Percentiles rank a stretch among this genome's conserved stretches.
Evolutionary conservation across 1,284 basidiomycete genomes (phyloP).

Genomic region (Agaricales sp.): DNA sequence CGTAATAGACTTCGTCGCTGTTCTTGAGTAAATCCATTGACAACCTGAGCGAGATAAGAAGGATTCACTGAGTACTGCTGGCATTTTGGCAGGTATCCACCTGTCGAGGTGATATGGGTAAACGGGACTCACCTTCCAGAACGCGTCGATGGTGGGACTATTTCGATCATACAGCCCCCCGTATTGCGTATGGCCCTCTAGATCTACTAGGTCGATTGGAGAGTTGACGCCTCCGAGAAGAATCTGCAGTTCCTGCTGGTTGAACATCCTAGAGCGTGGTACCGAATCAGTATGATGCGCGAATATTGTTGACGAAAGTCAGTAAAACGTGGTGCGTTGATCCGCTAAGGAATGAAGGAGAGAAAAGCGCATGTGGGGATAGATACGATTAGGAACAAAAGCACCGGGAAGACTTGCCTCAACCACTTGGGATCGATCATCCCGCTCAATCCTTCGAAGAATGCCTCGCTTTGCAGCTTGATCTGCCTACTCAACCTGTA

Average conservation of each 20-base stretch:
- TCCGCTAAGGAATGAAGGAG: neutral
- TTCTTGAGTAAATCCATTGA: slow-evolving; percentile 65
- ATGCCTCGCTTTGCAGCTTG: slow-evolving; percentile 73
- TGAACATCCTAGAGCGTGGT: slow-evolving; percentile 67
- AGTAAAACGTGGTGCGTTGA: too few species aligned
- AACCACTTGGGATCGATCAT: slow-evolving; percentile 89
- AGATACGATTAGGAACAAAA: neutral
- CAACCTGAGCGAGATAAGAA: slow-evolving; percentile 36
- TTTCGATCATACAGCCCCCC: slow-evolving; percentile 67
- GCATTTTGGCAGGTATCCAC: slow-evolving; percentile 1
- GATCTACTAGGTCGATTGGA: slow-evolving; percentile 75
- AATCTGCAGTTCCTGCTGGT: slow-evolving; percentile 85
- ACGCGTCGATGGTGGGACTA: slow-evolving; percentile 59
- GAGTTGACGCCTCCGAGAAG: slow-evolving; percentile 78
- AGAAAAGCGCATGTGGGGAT: neutral
- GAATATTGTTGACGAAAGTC: slow-evolving; percentile 9
- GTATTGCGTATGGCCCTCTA: slow-evolving; percentile 67
- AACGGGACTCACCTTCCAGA: slow-evolving; percentile 54
- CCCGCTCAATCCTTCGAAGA: slow-evolving; percentile 80
- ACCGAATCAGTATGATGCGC: slow-evolving; percentile 5
- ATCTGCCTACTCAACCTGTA: slow-evolving; percentile 89
- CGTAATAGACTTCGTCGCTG: slow-evolving; percentile 65
- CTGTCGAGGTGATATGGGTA: neutral
- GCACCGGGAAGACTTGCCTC: slow-evolving; percentile 52
- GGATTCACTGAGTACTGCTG: neutral